phyloP scores from a whole-genome alignment of 192 early-diverging fungal genomes.

The Dissophora ornata region DNA sequence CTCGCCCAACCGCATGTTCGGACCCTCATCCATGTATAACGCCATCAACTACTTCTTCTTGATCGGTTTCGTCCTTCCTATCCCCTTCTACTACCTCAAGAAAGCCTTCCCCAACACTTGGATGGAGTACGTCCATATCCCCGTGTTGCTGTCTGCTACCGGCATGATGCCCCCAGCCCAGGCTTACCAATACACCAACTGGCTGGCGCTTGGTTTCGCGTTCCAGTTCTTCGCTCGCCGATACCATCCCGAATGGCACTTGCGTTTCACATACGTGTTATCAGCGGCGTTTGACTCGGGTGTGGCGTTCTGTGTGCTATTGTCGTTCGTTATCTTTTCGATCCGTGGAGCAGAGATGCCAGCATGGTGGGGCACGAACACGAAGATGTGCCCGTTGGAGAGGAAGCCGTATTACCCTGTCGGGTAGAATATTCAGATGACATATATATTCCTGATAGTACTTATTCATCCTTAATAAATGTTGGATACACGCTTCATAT shows the following conservation, averaged over 20 bases:
- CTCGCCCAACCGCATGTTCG: constrained; percentile 75
- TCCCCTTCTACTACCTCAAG: constrained; percentile 68
- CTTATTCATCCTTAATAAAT: no score
- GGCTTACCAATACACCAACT: constrained; percentile 55
- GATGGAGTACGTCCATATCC: constrained; percentile 64
- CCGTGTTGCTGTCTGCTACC: constrained; percentile 62
- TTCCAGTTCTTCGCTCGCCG: constrained; percentile 65
- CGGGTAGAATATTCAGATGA: no score
- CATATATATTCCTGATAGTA: no score
- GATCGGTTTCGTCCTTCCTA: constrained; percentile 64
- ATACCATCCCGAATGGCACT: constrained; percentile 64
- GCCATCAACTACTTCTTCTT: constrained; percentile 63
- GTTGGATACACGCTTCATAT: no score
- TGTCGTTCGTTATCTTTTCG: constrained; percentile 50
- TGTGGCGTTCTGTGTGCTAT: constrained; percentile 49
- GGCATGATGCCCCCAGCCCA: constrained; percentile 68
- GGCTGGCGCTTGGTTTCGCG: constrained; percentile 60
- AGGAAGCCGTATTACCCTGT: constrained; percentile 11
- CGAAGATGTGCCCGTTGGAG: constrained; percentile 28
- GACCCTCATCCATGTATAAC: constrained; percentile 54
- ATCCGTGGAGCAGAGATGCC: constrained; percentile 4
- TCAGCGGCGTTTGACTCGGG: constrained; percentile 74
- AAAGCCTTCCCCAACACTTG: constrained; percentile 61
- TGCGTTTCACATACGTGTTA: constrained; percentile 75
- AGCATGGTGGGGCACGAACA: constrained; percentile 32